Conservation (phyloP, 2,329 filamentous ascomycete genomes). For the Tothia fuscella region DNA sequence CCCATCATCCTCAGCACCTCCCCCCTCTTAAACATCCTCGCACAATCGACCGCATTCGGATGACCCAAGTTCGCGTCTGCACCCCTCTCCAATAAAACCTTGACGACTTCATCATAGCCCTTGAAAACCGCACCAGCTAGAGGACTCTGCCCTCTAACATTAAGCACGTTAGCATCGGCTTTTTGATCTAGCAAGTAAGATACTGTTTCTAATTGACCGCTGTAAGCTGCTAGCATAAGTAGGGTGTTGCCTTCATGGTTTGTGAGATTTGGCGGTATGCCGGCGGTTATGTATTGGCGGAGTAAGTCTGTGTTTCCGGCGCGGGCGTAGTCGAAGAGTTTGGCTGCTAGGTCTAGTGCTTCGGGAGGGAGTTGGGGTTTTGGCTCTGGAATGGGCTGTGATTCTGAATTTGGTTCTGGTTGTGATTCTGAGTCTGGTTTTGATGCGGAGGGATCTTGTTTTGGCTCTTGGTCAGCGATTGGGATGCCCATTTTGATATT, state of each 20-base stretch:
- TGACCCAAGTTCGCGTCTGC: conserved; percentile 30
- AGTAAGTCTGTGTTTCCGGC: conserved; percentile 46
- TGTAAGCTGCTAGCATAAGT: conserved; percentile 61
- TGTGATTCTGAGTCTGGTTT: too few relatives aligned
- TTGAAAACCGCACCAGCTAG: conserved; percentile 65
- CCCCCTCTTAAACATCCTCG: conserved; percentile 34
- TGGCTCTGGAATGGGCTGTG: too few relatives aligned
- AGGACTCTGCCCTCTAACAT: conserved; percentile 56
- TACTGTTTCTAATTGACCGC: conserved; percentile 52
- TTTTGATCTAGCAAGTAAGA: conserved; percentile 48
- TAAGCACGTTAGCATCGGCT: conserved; percentile 55
- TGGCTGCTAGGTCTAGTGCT: conserved; percentile 52
- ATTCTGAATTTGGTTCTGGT: too few relatives aligned
- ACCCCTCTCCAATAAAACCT: conserved; percentile 34
- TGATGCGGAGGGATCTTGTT: neutral
- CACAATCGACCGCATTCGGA: conserved; percentile 35
- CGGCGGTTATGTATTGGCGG: conserved; percentile 50
- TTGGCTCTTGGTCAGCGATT: neutral
- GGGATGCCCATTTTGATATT: conserved; percentile 3
- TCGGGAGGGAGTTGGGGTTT: conserved; percentile 47
- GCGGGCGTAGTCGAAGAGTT: conserved; percentile 56
- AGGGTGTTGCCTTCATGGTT: conserved; percentile 65
- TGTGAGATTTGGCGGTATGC: conserved; percentile 57
- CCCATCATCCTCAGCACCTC: conserved; percentile 12
- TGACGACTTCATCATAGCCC: conserved; percentile 52